Percentiles rank a stretch among this genome's conserved stretches.
These are phyloP conservation scores for Marasmius oreades DNA, from an alignment of 1,284 basidiomycete genomes.

Conservation along the genomic window DNA sequence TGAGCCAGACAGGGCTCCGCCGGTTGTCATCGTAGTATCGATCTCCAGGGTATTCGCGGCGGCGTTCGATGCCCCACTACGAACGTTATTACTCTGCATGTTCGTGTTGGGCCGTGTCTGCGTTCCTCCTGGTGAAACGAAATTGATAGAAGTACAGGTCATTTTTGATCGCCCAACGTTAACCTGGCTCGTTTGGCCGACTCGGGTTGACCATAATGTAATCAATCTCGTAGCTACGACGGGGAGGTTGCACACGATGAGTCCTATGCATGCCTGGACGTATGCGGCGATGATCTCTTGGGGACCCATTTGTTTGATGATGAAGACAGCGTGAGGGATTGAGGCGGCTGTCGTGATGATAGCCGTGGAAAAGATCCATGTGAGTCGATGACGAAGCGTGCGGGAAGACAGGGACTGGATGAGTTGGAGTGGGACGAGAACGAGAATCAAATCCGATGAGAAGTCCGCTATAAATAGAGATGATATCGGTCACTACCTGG, in stretches of 20 bases:
- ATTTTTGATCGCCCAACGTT: background rate
- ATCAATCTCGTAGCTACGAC: background rate
- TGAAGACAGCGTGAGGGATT: background rate
- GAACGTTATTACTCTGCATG: background rate
- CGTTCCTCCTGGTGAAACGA: background rate
- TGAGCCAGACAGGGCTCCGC: too few species aligned
- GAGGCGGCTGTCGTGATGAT: background rate
- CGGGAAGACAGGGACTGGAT: background rate
- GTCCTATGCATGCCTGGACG: background rate
- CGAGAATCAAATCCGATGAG: background rate
- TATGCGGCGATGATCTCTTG: background rate
- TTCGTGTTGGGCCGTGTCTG: background rate
- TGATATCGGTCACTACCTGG: too few species aligned
- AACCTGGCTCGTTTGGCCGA: too few species aligned
- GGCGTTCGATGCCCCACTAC: background rate
- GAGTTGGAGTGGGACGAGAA: background rate
- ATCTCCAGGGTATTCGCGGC: background rate
- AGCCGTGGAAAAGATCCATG: background rate
- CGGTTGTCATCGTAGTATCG: background rate
- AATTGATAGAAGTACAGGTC: background rate
- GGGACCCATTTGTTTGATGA: background rate
- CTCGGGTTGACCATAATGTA: background rate
- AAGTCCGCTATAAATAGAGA: background rate
- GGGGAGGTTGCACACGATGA: background rate
- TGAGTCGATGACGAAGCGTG: background rate